Base-by-base conservation (phyloP, 2,329 filamentous ascomycete species). In the Fusarium pseudocircinatum region DNA sequence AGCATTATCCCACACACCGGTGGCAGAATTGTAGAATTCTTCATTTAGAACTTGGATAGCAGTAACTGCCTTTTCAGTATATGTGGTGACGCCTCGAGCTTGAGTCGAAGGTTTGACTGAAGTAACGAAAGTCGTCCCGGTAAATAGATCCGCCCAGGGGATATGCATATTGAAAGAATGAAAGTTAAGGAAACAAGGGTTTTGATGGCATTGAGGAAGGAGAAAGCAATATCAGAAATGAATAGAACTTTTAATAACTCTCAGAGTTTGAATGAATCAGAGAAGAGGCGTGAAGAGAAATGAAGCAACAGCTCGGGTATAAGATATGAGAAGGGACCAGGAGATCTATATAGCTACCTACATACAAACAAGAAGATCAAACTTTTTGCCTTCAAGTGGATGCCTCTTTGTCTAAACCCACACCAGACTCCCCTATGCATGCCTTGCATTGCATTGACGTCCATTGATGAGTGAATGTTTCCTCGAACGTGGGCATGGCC, bases 1-100 rank as follows among this genome's bases (percentile, higher is more conserved):
- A 13, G 87, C 86, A 0, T 87, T 87, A 61, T 89, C 82, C 90
- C 90, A 94, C 18, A 93, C 83, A 7, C 92, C 92, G 3, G 85
- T 89, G 10, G 78, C 77, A 6, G 81, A 64, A 76, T 91, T 87
- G 79, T 93, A 93, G 87, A 89, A 93, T 22, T 80, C 73, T 7
- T 73, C 67, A 74, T 92, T 90, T 4, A 93, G 83, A 11, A 84
- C 78, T 40, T 81, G 72, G 44, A 84, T 82, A 11, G 82, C 81
- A 22, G 73, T 60, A 7, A 77, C 74, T 7, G 84, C 75, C 59
- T 82, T 75, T 20, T 72, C 70, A 15, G 79, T 76, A 74, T 85
- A 86, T 52, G 49, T 57, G 15, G 77, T 36, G 52, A 70, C 28
- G 56, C 63, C 67, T 52, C 73, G 72, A 40, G 75, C 73, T 53